Base-by-base conservation (phyloP, 2,329 filamentous ascomycete genomes). In the Stemphylium beticola region DNA sequence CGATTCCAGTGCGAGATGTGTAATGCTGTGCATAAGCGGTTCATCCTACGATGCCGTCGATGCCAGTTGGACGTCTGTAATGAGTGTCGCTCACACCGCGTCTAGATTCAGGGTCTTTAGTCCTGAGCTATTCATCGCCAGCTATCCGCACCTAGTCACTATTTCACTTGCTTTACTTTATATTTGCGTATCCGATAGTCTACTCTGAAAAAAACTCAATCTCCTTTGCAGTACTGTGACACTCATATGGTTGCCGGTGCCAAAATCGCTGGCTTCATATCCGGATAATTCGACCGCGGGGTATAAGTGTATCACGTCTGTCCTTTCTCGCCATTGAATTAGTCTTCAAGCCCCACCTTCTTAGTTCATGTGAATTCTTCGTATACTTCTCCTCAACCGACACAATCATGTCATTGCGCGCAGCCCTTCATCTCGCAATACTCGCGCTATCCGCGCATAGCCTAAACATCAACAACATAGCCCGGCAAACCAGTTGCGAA, bases 1-100 rank as follows among this genome's bases (percentile, higher is more conserved):
- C 50, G 62, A 1, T 66, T 68, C 45, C 55, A 45, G 6, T 71
- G 69, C 49, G 69, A 70, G 44, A 51, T 69, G 46, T 71, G 69
- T 26, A 44, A 62, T 29, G 46, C 42, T 7, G 52, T 59, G 8
- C 67, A 68, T 37, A 39, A 37, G 22, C 65, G 55, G 26, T 69
- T 52, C 26, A 66, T 71, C 45, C 41, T 72, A 26, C 59, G 57
- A 29, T 71, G 65, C 26, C 60, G 61, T 12, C 24, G n/a, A n/a
- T n/a, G n/a, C n/a, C n/a, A n/a, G n/a, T n/a, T n/a, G n/a, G n/a
- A n/a, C n/a, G n/a, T n/a, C n/a, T n/a, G n/a, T n/a, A n/a, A n/a
- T n/a, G n/a, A n/a, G n/a, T n/a, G n/a, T n/a, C n/a, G n/a, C n/a
- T n/a, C n/a, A n/a, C n/a, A n/a, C n/a, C n/a, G n/a, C n/a, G n/a